Evolutionary conservation across 2,329 filamentous ascomycete species (phyloP).

Genomic region (Ophiosphaerella narmari): DNA sequence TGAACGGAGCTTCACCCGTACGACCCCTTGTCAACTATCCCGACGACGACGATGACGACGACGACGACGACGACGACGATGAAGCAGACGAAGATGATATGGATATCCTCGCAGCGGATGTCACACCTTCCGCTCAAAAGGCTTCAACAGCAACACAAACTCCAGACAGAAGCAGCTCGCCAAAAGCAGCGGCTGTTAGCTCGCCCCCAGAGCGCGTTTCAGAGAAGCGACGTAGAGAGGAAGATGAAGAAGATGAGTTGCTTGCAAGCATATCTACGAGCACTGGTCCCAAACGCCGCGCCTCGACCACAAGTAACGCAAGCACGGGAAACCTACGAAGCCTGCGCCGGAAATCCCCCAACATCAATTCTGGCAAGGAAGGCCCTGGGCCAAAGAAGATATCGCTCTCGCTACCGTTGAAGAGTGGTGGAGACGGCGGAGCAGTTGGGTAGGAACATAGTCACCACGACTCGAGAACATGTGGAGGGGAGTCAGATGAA

Average conservation of each 20-base stretch:
- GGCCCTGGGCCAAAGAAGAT: slow-evolving; percentile 48
- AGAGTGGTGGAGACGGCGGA: slow-evolving; percentile 40
- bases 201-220: slow-evolving; percentile 73
- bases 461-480: slow-evolving; percentile 6
- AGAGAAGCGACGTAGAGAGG: slow-evolving; percentile 88
- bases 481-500: slow-evolving; percentile 10
- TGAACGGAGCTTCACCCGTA: slow-evolving; percentile 67
- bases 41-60: slow-evolving; percentile 81
- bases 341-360: slow-evolving; percentile 50
- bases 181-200: slow-evolving; percentile 24
- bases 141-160: slow-evolving; percentile 27
- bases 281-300: slow-evolving; percentile 52
- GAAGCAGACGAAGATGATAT: slow-evolving; percentile 67
- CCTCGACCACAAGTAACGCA: slow-evolving; percentile 41
- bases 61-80: slow-evolving; percentile 71
- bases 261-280: slow-evolving; percentile 73
- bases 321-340: slow-evolving; percentile 40
- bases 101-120: slow-evolving; percentile 59
- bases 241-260: slow-evolving; percentile 86
- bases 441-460: slow-evolving; percentile 32
- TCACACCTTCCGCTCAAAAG: slow-evolving; percentile 37
- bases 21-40: slow-evolving; percentile 85
- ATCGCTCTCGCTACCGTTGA: slow-evolving; percentile 46
- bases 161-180: slow-evolving; percentile 27
- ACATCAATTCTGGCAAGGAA: slow-evolving; percentile 51